Evolutionary conservation across 1,284 basidiomycete species (phyloP), one percentile per base, ranked within the genome.

Genomic region (Apiotrichum sp.): DNA sequence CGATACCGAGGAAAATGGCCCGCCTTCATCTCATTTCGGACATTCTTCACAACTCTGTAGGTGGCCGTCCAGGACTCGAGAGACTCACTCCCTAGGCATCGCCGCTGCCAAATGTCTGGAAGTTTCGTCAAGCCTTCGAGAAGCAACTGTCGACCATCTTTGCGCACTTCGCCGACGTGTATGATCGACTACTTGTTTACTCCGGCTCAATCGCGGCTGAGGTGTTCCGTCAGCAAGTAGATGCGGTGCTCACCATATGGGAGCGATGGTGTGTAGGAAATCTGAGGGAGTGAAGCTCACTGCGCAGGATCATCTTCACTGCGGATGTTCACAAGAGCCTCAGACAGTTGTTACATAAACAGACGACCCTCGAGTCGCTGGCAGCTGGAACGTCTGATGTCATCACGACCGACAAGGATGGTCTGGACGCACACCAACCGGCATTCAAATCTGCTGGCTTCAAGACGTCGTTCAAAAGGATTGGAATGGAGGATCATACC

Each of bases 21-120:
- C 85, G 96, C 7, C 83, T 99, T 32, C 87, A 97, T 76, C 83
- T 97, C 47, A 89, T 98, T 53, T 97, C 93, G 67, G 96, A 99
- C 70, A 96, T 99, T 61, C 81, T 99, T 33, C 93, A 98, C 78
- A 99, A 98, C 72, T 92, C 90, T 3, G 93, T 73, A 41, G 43
- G 72, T 61, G 0, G 1, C 22, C 7, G 29, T 5, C 5, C 33
- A 8, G 2, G 38, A 14, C 32, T 7, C 32, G 38, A 11, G 6
- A 36, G 47, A 56, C 5, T 47, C 53, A 16, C 7, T 9, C 40
- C 1, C 8, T 47, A 71, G 68, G 69, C 74, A 0, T 74, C 74
- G 0, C 67, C 74, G 4, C 59, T 79, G 10, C 76, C 77, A 0
- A 79, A 79, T 53, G 78, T 79, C 14, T 97, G 93, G 93, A 90